phyloP scores from a whole-genome alignment of 1,284 basidiomycete species.

The Tremellales sp. region DNA sequence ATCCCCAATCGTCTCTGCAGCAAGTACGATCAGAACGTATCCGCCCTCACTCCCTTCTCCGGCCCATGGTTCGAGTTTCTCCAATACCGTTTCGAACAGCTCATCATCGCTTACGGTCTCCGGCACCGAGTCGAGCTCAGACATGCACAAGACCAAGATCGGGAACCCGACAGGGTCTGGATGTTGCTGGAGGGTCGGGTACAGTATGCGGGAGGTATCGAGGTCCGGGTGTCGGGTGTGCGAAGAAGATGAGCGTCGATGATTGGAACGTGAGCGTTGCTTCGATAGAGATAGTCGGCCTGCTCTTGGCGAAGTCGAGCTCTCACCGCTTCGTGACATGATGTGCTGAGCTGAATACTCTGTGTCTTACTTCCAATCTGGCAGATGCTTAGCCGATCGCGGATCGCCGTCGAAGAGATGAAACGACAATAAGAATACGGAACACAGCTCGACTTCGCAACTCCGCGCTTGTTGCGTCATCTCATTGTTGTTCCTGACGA shows the following conservation, averaged over 20 bases:
- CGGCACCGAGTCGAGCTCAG: constrained; percentile 18
- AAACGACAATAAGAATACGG: no score
- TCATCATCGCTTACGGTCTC: constrained; percentile 23
- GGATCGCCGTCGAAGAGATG: no score
- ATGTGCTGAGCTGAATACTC: no score
- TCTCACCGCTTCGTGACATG: no score
- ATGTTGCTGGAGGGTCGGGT: constrained; percentile 17
- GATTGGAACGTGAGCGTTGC: no score
- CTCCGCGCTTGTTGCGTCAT: no score
- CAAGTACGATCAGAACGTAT: constrained; percentile 37
- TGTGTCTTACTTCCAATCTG: no score
- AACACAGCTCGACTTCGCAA: no score
- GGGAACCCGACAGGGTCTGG: constrained; percentile 14
- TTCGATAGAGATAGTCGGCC: no score
- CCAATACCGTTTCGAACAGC: constrained; percentile 22
- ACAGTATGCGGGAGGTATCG: constrained; percentile 17
- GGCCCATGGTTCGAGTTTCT: constrained; percentile 35
- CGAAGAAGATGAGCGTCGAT: constrained; percentile 4
- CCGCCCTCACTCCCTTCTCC: constrained; percentile 34
- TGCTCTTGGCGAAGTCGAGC: no score
- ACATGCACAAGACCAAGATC: constrained; percentile 28
- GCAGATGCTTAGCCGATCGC: no score
- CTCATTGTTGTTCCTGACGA: no score
- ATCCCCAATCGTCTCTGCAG: constrained; percentile 16
- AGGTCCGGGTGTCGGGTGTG: constrained; percentile 13